Conservation (phyloP, 768 basidiomycete species). For the Naematelia aurantialba region DNA sequence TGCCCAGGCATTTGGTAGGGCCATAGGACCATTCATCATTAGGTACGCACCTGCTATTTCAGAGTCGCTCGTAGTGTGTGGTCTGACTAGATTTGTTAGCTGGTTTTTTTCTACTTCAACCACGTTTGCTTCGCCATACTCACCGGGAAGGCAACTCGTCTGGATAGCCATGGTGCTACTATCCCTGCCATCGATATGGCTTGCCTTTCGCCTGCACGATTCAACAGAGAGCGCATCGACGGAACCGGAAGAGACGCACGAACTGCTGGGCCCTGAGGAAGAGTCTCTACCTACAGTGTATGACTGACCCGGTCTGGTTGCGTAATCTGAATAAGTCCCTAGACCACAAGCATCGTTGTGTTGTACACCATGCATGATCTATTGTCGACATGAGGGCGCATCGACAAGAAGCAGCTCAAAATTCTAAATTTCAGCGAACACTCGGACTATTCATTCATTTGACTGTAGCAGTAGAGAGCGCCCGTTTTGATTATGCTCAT, state of each 20-base stretch:
- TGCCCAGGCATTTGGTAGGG: slow-evolving; percentile 25
- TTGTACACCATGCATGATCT: background rate
- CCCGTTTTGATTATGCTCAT: too few species aligned
- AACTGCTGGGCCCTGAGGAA: background rate
- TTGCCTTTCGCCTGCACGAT: background rate
- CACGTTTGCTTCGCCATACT: slow-evolving; percentile 15
- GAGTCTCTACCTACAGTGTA: background rate
- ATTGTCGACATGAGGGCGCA: too few species aligned
- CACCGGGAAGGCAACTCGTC: slow-evolving; percentile 28
- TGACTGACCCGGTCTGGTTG: background rate
- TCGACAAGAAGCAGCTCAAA: too few species aligned
- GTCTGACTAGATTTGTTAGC: too few species aligned
- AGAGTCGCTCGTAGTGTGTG: too few species aligned
- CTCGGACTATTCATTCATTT: too few species aligned
- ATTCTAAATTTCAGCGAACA: too few species aligned
- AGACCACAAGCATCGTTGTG: background rate
- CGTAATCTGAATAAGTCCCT: background rate
- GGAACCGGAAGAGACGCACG: background rate
- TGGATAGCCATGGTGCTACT: slow-evolving; percentile 28
- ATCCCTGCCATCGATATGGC: slow-evolving; percentile 20
- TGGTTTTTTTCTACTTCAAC: slow-evolving; percentile 38
- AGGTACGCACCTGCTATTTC: slow-evolving; percentile 7
- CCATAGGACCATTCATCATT: slow-evolving; percentile 33
- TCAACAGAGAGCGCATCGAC: background rate
- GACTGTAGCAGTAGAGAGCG: too few species aligned